Base-by-base conservation (phyloP, 2,329 filamentous ascomycete genomes). In the Monascus ruber region DNA sequence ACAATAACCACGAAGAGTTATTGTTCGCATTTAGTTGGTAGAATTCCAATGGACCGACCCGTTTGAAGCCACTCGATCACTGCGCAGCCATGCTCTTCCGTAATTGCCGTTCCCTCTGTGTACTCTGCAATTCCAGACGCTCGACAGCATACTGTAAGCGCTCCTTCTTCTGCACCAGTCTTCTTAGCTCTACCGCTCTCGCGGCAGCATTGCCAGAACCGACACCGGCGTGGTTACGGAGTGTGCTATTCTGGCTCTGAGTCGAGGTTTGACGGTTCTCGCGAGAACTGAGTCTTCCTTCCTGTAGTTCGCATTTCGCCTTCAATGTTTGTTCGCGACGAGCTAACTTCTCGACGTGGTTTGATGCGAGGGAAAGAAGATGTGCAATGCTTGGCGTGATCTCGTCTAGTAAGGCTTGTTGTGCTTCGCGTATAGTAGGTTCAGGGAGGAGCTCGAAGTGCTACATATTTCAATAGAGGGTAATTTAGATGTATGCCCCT, bases 381-480 rank as follows among this genome's bases (percentile, higher is more conserved):
- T 79, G 76, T 26, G 80, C 71, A 47, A 94, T 83, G 60, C 86
- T 87, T 6, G 88, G 88, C n/a, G 82, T 81, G 50, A 94, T 91
- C 58, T 94, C 87, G 53, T 85, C 83, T 51, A 87, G 81, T 11
- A 95, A 77, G 4, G 85, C 81, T 48, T 84, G 73, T 63, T 95
- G 88, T 27, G 88, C 88, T 46, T 81, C 75, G 44, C 81, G 79
- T 34, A 95, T 77, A 37, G 84, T 84, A 8, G 83, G 77, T 58
- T 94, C 85, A 10, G 87, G 85, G 50, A 94, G 84, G 33, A 94
- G 79, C 61, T 95, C 88, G 64, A 94, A 95, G 66, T 94, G 88
- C 81, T 93, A 51, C 40, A 34, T 26, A 17, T 17, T 17, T 17
- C 17, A 17, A 17, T 33, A 25, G n/a, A 32, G 26, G 17, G 26